Evolutionary conservation across 495 filamentous ascomycete genomes (phyloP), one percentile per base, ranked within the genome.

Genomic region (Hyphodiscus hymeniophilus): DNA sequence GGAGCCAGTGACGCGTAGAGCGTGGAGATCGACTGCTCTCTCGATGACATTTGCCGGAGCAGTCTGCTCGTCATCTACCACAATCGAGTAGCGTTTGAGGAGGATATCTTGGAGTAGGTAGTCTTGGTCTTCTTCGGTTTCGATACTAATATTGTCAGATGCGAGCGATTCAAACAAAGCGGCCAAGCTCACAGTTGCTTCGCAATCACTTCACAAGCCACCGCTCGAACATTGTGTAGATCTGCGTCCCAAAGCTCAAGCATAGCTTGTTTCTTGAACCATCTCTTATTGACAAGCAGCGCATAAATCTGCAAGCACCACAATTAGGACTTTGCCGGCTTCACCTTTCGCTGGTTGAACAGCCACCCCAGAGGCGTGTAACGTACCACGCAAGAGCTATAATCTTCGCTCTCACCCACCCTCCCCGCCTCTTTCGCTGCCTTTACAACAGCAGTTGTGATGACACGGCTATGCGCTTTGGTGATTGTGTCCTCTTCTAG

Each of bases 151-250:
- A 10, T n/a, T n/a, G 8, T 44, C 15, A n/a, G 17, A 36, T 18
- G 6, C 15, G 12, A 36, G 6, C 5, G 33, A 18, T 15, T 5
- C 4, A 3, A 18, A n/a, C 5, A n/a, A n/a, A n/a, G 17, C 3
- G 17, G 12, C 4, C 6, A n/a, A 35, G 59, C 63, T 43, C 68
- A 81, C 81, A 96, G 81, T 32, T 73, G 72, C 71, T 96, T 98
- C n/a, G 94, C 89, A 45, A 98, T 85, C 33, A 95, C 79, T 64
- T 97, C 92, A 62, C 86, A 92, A n/a, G 94, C 90, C 15, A 76
- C 65, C 7, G 87, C 89, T 16, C 91, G 76, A 18, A 85, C 69
- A 41, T 81, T 62, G 60, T 94, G 89, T 32, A 98, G 70, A 41
- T 87, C 84, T 3, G 90, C 80, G 63, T 98, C 89, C 83, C 89